phyloP scores from a whole-genome alignment of 2,329 filamentous ascomycete genomes.

The Anthostomella pinea region DNA sequence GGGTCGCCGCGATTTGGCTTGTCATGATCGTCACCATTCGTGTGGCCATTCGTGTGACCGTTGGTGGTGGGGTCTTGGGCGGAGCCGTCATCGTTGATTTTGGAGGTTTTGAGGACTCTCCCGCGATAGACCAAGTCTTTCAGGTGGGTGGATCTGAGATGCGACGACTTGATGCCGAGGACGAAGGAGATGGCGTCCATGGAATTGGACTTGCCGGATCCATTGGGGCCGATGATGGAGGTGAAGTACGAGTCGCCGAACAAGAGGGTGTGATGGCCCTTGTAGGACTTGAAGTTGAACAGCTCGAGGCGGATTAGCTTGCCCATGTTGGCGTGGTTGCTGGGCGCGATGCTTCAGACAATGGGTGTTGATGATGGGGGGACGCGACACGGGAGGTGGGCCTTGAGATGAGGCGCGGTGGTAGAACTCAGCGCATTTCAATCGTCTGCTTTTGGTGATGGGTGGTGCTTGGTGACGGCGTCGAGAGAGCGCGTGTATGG shows the following conservation, averaged over 20 bases:
- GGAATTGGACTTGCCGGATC: slow-evolving; percentile 97
- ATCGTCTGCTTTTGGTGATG: too few relatives aligned
- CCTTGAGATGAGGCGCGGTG: slow-evolving; percentile 12
- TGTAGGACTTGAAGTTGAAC: slow-evolving; percentile 99
- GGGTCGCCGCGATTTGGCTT: slow-evolving; percentile 75
- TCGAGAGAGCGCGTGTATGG: too few relatives aligned
- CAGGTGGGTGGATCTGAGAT: slow-evolving; percentile 88
- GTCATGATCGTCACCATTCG: slow-evolving; percentile 59
- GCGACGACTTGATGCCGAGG: slow-evolving; percentile 96
- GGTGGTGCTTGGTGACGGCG: too few relatives aligned
- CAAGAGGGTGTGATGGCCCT: slow-evolving; percentile 88
- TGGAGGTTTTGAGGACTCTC: slow-evolving; percentile 85
- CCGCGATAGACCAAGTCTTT: slow-evolving; percentile 96
- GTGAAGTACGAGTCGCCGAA: slow-evolving; percentile 99
- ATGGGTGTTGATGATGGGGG: slow-evolving; percentile 4
- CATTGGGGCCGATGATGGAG: slow-evolving; percentile 98
- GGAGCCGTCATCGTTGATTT: slow-evolving; percentile 88
- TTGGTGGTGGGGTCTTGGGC: slow-evolving; percentile 57
- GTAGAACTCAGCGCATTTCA: too few relatives aligned
- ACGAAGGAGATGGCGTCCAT: slow-evolving; percentile 99
- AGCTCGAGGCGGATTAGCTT: slow-evolving; percentile 94
- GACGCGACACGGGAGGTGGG: slow-evolving; percentile 2
- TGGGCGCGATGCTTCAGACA: slow-evolving; percentile 7
- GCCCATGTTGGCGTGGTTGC: slow-evolving; percentile 65
- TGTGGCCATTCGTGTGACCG: slow-evolving; percentile 59